phyloP scores from a whole-genome alignment of 768 basidiomycete species.

The Suillus weaverae region DNA sequence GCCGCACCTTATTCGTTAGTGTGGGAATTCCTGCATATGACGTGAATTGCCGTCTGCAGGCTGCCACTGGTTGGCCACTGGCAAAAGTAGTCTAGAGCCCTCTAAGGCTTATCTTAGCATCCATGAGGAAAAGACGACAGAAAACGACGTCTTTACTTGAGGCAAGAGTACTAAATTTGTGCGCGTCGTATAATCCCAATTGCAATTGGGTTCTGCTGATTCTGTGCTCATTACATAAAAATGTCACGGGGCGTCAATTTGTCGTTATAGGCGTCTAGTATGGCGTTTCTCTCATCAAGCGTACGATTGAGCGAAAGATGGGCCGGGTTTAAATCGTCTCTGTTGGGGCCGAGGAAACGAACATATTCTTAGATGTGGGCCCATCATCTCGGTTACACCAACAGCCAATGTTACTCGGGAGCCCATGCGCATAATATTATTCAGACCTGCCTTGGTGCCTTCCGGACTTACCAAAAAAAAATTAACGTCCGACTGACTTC shows the following conservation, averaged over 20 bases:
- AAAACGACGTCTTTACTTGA: not conserved
- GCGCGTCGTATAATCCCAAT: not conserved
- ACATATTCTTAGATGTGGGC: not conserved
- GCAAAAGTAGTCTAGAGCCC: not conserved
- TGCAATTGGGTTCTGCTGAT: not conserved
- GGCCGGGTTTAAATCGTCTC: not conserved
- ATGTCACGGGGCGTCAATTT: not conserved
- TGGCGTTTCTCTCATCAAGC: not conserved
- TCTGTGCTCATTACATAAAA: not conserved
- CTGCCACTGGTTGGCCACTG: too few relatives aligned
- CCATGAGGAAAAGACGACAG: not conserved
- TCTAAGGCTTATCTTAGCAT: conserved; percentile 1
- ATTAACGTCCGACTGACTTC: not conserved
- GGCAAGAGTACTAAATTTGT: conserved; percentile 1
- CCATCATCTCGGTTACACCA: not conserved
- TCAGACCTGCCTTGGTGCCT: not conserved
- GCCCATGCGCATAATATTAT: not conserved
- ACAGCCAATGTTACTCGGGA: not conserved
- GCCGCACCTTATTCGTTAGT: not conserved
- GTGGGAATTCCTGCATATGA: not conserved
- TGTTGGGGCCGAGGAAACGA: not conserved
- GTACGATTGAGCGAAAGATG: not conserved
- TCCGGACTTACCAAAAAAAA: not conserved
- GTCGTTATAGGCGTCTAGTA: not conserved
- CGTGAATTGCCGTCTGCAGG: not conserved